Conservation (phyloP, 1,139 yeast genomes). For the Saccharomyces hybrid region DNA sequence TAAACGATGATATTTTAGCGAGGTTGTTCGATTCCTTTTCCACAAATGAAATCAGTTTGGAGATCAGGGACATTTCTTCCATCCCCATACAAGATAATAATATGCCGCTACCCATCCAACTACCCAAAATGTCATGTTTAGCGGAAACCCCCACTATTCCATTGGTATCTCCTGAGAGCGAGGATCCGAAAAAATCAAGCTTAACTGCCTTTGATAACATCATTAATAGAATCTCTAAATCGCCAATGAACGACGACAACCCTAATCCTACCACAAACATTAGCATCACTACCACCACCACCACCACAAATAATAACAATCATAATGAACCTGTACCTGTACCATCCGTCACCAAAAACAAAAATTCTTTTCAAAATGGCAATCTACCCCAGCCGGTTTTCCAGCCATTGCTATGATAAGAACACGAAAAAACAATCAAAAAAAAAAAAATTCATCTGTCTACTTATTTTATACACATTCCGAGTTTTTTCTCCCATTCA, state of each 20-base stretch:
- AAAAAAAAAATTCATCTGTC: neutral
- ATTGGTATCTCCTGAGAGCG: neutral
- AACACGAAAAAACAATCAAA: neutral
- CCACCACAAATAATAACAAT: constrained; percentile 7
- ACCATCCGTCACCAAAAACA: constrained; percentile 7
- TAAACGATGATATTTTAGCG: constrained; percentile 27
- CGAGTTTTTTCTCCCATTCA: neutral
- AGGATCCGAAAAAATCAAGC: constrained; percentile 4
- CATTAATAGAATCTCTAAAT: constrained; percentile 20
- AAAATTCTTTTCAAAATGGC: constrained; percentile 22
- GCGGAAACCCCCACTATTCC: neutral
- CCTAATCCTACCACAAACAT: constrained; percentile 7
- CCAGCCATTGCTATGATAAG: constrained; percentile 22
- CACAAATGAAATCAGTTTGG: constrained; percentile 21
- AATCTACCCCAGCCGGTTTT: constrained; percentile 28
- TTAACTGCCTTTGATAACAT: constrained; percentile 20
- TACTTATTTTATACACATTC: neutral
- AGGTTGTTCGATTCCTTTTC: constrained; percentile 24
- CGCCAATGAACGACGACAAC: constrained; percentile 3
- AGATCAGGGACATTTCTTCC: constrained; percentile 15
- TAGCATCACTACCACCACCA: constrained; percentile 4
- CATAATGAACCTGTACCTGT: neutral
- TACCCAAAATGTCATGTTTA: neutral
- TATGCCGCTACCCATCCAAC: neutral
- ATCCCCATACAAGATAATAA: constrained; percentile 1